A percentile compares a stretch with the other conserved stretches of the same genome.
phyloP scores from a whole-genome alignment of 2,329 filamentous ascomycete species.

The Ascochyta pisi region DNA sequence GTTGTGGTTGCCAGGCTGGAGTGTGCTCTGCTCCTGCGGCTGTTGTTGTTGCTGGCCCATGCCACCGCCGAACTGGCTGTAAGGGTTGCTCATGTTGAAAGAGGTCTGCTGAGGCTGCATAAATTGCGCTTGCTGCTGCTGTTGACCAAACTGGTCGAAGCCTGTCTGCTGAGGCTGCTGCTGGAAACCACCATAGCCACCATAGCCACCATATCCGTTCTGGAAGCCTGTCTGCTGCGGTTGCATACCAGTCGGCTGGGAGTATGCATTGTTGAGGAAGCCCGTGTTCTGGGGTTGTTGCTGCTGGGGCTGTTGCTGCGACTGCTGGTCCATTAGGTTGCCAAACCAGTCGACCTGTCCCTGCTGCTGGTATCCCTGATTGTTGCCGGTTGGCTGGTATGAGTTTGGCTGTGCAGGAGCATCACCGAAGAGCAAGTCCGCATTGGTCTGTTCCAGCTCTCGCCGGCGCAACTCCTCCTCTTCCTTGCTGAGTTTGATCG shows the following conservation, averaged over 20 bases:
- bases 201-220: constrained; percentile 73
- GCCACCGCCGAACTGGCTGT: constrained; percentile 43
- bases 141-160: constrained; percentile 64
- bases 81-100: constrained; percentile 57
- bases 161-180: constrained; percentile 67
- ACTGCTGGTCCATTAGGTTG: constrained; percentile 81
- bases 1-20: constrained; percentile 87
- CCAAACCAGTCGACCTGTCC: constrained; percentile 96
- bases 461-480: constrained; percentile 88
- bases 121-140: constrained; percentile 48
- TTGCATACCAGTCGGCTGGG: constrained; percentile 78
- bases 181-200: constrained; percentile 54
- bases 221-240: constrained; percentile 69
- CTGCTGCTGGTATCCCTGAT: constrained; percentile 97
- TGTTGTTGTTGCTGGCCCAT: constrained; percentile 45
- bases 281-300: constrained; percentile 69
- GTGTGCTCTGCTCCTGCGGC: constrained; percentile 64
- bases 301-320: constrained; percentile 49
- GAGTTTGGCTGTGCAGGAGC: constrained; percentile 68
- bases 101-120: constrained; percentile 66
- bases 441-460: constrained; percentile 86
- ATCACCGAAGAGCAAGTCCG: constrained; percentile 88
- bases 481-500: constrained; percentile 91
- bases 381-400: constrained; percentile 85
- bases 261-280: constrained; percentile 71